These are phyloP conservation scores for Aphanoascus verrucosus DNA, from an alignment of 2,329 filamentous ascomycete species.

Conservation along the genomic window DNA sequence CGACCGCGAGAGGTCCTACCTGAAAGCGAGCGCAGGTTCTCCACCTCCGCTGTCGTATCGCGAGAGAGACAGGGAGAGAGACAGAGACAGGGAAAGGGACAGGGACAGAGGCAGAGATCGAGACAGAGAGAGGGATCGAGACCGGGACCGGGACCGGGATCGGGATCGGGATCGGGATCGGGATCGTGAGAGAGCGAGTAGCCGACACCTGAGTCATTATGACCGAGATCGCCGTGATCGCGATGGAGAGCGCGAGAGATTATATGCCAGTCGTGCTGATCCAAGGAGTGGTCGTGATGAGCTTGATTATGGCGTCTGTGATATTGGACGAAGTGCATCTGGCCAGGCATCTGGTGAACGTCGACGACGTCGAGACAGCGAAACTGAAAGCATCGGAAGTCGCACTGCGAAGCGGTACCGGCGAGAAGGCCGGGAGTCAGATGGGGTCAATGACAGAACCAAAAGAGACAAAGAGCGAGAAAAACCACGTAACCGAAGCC, in stretches of 20 bases:
- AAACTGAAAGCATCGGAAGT: slow-evolving; percentile 51
- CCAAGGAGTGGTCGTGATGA: slow-evolving; percentile 72
- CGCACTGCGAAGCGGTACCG: slow-evolving; percentile 52
- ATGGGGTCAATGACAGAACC: slow-evolving; percentile 23
- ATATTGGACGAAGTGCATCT: slow-evolving; percentile 45
- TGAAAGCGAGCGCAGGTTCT: slow-evolving; percentile 59
- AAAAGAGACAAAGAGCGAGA: slow-evolving; percentile 26
- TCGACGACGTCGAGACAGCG: slow-evolving; percentile 68
- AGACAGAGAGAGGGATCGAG: slow-evolving; percentile 23
- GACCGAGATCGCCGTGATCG: slow-evolving; percentile 78
- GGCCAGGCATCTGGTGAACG: slow-evolving; percentile 49
- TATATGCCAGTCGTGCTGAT: slow-evolving; percentile 72
- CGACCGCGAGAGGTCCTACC: slow-evolving; percentile 86
- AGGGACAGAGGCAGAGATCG: slow-evolving; percentile 28
- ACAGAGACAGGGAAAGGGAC: slow-evolving; percentile 25
- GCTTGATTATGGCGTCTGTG: slow-evolving; percentile 73
- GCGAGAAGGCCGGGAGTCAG: slow-evolving; percentile 33
- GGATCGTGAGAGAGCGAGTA: slow-evolving; percentile 34
- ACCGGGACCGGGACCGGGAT: slow-evolving; percentile 30
- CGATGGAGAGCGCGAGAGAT: slow-evolving; percentile 79
- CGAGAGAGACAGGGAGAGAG: slow-evolving; percentile 22
- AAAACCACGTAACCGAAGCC: slow-evolving; percentile 1
- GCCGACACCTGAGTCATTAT: slow-evolving; percentile 25
- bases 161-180: slow-evolving; percentile 33
- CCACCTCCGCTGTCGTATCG: slow-evolving; percentile 37